Percentiles rank a stretch among this genome's conserved stretches.
These are phyloP conservation scores for Hypoxylon sp. DNA, from an alignment of 2,329 filamentous ascomycete species.

Conservation along the genomic window DNA sequence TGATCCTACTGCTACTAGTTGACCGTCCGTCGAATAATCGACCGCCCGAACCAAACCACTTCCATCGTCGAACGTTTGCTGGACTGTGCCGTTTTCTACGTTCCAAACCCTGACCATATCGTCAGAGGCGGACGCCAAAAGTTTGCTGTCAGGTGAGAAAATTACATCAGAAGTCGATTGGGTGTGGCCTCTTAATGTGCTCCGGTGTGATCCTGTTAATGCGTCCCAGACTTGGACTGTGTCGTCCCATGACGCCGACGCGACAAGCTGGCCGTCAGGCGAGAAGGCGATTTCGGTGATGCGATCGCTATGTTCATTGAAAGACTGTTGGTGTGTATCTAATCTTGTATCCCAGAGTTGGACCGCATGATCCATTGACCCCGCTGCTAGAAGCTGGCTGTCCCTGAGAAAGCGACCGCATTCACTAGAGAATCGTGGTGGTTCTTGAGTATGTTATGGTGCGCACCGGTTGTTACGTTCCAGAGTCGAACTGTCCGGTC, in stretches of 20 bases:
- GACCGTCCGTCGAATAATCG: too few relatives aligned
- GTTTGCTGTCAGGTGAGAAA: slow-evolving; percentile 24
- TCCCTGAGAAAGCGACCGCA: too few relatives aligned
- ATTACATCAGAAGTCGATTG: background rate
- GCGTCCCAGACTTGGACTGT: slow-evolving; percentile 17
- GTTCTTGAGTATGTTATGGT: too few relatives aligned
- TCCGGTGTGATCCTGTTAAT: slow-evolving; percentile 1
- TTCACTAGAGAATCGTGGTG: too few relatives aligned
- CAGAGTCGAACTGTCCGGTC: slow-evolving; percentile 7
- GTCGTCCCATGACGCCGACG: slow-evolving; percentile 9
- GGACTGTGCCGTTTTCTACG: background rate
- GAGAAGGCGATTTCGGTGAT: slow-evolving; percentile 28
- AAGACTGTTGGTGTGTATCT: too few relatives aligned
- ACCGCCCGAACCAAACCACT: too few relatives aligned
- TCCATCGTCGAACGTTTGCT: too few relatives aligned
- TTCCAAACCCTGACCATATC: slow-evolving; percentile 17
- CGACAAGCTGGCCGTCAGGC: slow-evolving; percentile 4
- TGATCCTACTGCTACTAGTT: too few relatives aligned
- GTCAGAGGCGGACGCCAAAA: slow-evolving; percentile 15
- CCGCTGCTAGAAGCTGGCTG: too few relatives aligned
- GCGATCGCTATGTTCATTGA: background rate
- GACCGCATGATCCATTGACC: too few relatives aligned
- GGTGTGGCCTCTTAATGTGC: slow-evolving; percentile 25
- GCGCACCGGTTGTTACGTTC: slow-evolving; percentile 1
- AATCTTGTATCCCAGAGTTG: too few relatives aligned